Percentiles rank a stretch among this genome's conserved stretches.
phyloP scores from a whole-genome alignment of 345 rosid genomes.

The Mangifera indica region DNA sequence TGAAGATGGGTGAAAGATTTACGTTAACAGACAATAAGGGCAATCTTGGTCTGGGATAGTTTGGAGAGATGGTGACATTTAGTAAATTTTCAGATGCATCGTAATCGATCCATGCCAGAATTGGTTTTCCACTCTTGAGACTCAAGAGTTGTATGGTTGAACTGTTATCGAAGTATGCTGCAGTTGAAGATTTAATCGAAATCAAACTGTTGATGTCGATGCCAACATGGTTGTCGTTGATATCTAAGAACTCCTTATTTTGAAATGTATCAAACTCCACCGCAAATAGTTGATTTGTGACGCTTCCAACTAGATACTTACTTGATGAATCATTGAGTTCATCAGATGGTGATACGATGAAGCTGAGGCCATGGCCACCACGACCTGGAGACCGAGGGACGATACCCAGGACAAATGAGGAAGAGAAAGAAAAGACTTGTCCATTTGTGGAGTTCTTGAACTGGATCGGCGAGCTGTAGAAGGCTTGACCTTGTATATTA shows the following conservation, averaged over 20 bases:
- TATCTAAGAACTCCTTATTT: constrained; percentile 42
- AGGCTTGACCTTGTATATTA: too few species aligned
- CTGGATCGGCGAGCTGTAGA: too few species aligned
- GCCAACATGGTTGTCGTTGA: constrained; percentile 52
- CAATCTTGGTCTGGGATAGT: constrained; percentile 25
- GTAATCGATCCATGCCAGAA: constrained; percentile 63
- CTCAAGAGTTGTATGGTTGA: constrained; percentile 22
- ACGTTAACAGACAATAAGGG: constrained; percentile 44
- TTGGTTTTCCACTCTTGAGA: constrained; percentile 40
- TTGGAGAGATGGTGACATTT: constrained; percentile 49
- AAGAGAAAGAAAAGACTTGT: too few species aligned
- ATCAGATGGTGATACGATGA: constrained; percentile 24
- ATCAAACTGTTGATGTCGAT: constrained; percentile 44
- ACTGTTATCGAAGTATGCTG: constrained; percentile 33
- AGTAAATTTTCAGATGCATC: constrained; percentile 32
- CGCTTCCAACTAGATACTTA: constrained; percentile 4
- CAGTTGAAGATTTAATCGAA: constrained; percentile 35
- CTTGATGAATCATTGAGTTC: constrained; percentile 12
- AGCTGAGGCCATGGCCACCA: too few species aligned
- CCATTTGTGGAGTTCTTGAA: too few species aligned
- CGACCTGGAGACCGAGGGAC: too few species aligned
- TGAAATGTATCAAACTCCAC: constrained; percentile 25
- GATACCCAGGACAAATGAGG: too few species aligned
- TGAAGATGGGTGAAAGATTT: too few species aligned
- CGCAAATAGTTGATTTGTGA: constrained; percentile 33